These are phyloP conservation scores for Neonothopanus nambi DNA, from an alignment of 1,284 basidiomycete species.

Conservation along the genomic window DNA sequence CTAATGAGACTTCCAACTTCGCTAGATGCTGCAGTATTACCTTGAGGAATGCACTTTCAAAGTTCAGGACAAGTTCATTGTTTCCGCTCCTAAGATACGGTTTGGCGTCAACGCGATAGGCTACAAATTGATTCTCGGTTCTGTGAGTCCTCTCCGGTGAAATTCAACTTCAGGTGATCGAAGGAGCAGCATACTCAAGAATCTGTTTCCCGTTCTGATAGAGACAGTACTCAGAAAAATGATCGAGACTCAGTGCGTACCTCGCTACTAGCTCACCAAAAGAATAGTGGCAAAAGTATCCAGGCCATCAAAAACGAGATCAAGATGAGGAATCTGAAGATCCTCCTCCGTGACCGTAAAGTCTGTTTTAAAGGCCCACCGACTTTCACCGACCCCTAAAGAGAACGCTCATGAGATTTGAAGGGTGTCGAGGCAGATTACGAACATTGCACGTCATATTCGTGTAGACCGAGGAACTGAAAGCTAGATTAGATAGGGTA, in stretches of 20 bases:
- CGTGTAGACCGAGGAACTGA: constrained; percentile 73
- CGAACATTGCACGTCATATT: constrained; percentile 86
- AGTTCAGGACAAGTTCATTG: constrained; percentile 72
- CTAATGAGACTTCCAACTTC: background rate
- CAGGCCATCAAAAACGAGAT: constrained; percentile 85
- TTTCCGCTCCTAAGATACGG: constrained; percentile 49
- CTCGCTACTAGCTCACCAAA: constrained; percentile 51
- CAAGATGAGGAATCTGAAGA: constrained; percentile 49
- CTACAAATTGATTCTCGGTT: constrained; percentile 78
- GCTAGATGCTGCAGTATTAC: constrained; percentile 33
- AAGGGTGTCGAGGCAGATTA: constrained; percentile 4
- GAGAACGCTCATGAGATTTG: background rate
- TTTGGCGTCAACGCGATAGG: constrained; percentile 64
- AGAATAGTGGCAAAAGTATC: constrained; percentile 80
- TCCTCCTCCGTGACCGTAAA: constrained; percentile 57
- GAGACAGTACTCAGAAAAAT: constrained; percentile 6
- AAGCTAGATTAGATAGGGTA: background rate
- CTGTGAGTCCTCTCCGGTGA: constrained; percentile 29
- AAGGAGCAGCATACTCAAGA: constrained; percentile 46
- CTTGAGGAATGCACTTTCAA: constrained; percentile 76
- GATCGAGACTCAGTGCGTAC: background rate
- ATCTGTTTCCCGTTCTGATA: constrained; percentile 70
- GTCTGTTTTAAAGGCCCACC: constrained; percentile 81
- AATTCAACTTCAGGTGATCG: background rate
- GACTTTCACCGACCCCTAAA: constrained; percentile 82